Evolutionary conservation across 495 filamentous ascomycete species (phyloP).

Genomic region (Pseudoneurospora amorphoporcata): DNA sequence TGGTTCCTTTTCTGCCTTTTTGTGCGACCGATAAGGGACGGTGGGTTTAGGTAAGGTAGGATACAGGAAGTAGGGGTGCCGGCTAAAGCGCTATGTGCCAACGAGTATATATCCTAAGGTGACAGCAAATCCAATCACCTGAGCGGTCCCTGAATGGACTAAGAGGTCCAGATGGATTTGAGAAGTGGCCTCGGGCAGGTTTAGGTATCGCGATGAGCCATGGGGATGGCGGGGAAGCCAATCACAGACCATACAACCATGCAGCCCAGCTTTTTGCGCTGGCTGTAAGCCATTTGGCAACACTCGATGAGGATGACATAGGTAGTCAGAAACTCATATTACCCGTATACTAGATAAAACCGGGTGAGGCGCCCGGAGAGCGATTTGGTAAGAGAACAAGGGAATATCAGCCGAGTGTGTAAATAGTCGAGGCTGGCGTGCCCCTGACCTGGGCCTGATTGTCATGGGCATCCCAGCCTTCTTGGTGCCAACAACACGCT

Average conservation of each 20-base stretch:
- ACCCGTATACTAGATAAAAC: constrained; percentile 2
- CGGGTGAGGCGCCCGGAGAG: neutral
- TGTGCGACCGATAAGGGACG: neutral
- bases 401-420: neutral
- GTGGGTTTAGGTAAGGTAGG: neutral
- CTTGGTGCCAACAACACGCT: neutral
- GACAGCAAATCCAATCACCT: neutral
- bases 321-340: neutral
- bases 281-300: constrained; percentile 24
- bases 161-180: neutral
- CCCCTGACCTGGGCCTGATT: neutral
- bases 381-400: neutral
- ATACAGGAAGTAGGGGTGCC: neutral
- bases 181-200: constrained; percentile 22
- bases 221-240: constrained; percentile 11
- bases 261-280: constrained; percentile 11
- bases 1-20: neutral
- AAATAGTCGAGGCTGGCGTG: neutral
- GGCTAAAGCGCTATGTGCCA: neutral
- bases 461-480: neutral
- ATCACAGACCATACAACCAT: constrained; percentile 20
- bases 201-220: constrained; percentile 15
- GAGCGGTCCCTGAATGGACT: neutral
- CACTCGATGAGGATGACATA: constrained; percentile 14
- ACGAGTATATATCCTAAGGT: neutral